Base-by-base conservation (phyloP, 306 rosid species). In the Cucurbita argyrosperma region DNA sequence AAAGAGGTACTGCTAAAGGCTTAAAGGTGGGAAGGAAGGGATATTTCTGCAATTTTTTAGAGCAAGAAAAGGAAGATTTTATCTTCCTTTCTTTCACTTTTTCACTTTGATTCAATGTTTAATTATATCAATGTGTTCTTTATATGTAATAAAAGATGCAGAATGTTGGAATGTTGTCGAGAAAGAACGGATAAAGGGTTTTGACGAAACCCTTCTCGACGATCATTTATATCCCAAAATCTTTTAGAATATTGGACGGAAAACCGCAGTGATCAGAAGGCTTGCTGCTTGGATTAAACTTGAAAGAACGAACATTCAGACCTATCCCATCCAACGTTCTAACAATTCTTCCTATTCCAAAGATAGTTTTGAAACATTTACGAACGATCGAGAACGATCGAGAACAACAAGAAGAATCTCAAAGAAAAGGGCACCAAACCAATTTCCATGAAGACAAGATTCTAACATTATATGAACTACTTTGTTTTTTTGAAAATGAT, bases 1-100 rank as follows among this genome's bases (percentile, higher is more conserved):
- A 85, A 86, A 78, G 81, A 86, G 84, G 87, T 78, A 84, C 77
- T 83, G 84, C 74, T 86, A 84, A 87, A 54, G 61, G 18, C 82
- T 66, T 66, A 64, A 85, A 85, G 81, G 76, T 81, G 58, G 67
- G 79, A 70, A 72, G 30, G 35, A 30, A 53, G 62, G 70, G 30
- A 21, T 68, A 12, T 47, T 68, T 68, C 13, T 68, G 7, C 43
- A 68, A 18, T 66, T 66, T 47, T 67, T 66, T 66, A 47, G 80
- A 79, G 63, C 60, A 63, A 54, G 49, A 76, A 73, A 65, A 55
- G 47, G 40, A 23, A 68, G 42, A 23, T 47, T 68, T 68, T 68
- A n/a, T 67, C 26, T 68, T 42, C 23, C 9, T 66, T 5, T 9
- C 74, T 70, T 51, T 51, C 59, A 68, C 74, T 68, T 68, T 70